These are phyloP conservation scores for Fusarium xyrophilum DNA, from an alignment of 2,329 filamentous ascomycete species.

Conservation along the genomic window DNA sequence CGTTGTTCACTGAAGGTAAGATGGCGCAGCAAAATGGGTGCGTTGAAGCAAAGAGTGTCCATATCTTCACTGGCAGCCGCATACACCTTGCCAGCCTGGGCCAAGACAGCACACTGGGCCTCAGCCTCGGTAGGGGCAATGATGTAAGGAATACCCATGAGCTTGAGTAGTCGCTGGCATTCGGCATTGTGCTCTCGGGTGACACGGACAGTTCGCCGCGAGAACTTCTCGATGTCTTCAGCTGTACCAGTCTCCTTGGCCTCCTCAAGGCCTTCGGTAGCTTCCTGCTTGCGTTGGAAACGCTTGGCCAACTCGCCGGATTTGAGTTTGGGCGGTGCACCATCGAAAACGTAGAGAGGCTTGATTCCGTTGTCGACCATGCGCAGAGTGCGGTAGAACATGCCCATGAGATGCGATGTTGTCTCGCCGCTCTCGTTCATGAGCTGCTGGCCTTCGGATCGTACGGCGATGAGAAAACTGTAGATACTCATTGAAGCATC, in stretches of 20 bases:
- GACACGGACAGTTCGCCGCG: slow-evolving; percentile 87
- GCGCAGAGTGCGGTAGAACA: slow-evolving; percentile 98
- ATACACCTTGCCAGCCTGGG: slow-evolving; percentile 91
- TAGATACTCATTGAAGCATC: slow-evolving; percentile 93
- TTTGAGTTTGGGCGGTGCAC: slow-evolving; percentile 95
- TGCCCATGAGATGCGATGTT: slow-evolving; percentile 97
- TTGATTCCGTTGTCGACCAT: slow-evolving; percentile 99
- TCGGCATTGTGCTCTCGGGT: slow-evolving; percentile 97
- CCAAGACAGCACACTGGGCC: slow-evolving; percentile 91
- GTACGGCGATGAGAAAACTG: slow-evolving; percentile 96
- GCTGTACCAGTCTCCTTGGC: slow-evolving; percentile 97
- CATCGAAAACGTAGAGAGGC: slow-evolving; percentile 97
- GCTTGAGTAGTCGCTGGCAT: slow-evolving; percentile 85
- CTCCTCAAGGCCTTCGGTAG: slow-evolving; percentile 87
- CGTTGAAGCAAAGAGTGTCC: slow-evolving; percentile 96
- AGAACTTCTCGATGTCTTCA: slow-evolving; percentile 98
- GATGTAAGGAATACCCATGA: slow-evolving; percentile 97
- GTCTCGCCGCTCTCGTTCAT: slow-evolving; percentile 95
- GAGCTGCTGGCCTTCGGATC: slow-evolving; percentile 94
- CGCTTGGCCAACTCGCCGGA: slow-evolving; percentile 96
- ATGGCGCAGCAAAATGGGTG: slow-evolving; percentile 88
- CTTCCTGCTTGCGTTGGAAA: slow-evolving; percentile 93
- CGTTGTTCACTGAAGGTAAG: slow-evolving; percentile 96
- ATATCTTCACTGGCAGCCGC: slow-evolving; percentile 98
- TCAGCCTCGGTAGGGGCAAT: slow-evolving; percentile 96